A percentile compares a stretch with the other conserved stretches of the same genome.
phyloP scores from a whole-genome alignment of 192 early-diverging fungal genomes.

The Coemansia reversa region DNA sequence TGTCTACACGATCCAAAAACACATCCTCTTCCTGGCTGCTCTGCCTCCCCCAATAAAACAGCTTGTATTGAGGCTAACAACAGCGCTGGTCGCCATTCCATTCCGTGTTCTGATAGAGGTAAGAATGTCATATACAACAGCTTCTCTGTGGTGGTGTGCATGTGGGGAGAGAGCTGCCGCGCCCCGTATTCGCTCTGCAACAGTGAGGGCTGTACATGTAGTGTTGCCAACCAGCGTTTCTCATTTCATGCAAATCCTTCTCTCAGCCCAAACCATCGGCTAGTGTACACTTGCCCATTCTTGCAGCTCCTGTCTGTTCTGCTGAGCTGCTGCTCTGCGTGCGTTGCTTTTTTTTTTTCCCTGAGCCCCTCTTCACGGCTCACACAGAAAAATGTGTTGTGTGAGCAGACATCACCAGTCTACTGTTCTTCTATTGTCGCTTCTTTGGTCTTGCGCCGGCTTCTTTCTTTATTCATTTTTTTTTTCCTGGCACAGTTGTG shows the following conservation, averaged over 20 bases:
- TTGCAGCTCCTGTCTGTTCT: background rate
- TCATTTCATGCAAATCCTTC: background rate
- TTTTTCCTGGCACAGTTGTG: constrained; percentile 3
- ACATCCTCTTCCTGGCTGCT: background rate
- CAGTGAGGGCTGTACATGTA: background rate
- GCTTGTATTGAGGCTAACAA: background rate
- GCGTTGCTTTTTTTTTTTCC: background rate
- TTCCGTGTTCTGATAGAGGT: background rate
- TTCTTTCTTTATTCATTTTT: constrained; percentile 9
- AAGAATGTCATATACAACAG: background rate
- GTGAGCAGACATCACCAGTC: background rate
- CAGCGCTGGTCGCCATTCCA: background rate
- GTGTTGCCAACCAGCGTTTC: background rate
- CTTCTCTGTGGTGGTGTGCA: background rate
- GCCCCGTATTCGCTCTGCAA: background rate
- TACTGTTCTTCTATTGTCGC: constrained; percentile 10
- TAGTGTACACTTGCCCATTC: background rate
- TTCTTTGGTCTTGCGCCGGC: constrained; percentile 10
- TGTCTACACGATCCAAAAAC: background rate
- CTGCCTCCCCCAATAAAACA: background rate
- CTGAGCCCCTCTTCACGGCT: background rate
- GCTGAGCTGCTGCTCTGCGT: background rate
- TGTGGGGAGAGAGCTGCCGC: background rate
- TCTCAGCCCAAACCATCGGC: background rate
- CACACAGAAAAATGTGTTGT: background rate